Conservation (phyloP, 2,329 filamentous ascomycete genomes). For the Fusarium caatingaense region DNA sequence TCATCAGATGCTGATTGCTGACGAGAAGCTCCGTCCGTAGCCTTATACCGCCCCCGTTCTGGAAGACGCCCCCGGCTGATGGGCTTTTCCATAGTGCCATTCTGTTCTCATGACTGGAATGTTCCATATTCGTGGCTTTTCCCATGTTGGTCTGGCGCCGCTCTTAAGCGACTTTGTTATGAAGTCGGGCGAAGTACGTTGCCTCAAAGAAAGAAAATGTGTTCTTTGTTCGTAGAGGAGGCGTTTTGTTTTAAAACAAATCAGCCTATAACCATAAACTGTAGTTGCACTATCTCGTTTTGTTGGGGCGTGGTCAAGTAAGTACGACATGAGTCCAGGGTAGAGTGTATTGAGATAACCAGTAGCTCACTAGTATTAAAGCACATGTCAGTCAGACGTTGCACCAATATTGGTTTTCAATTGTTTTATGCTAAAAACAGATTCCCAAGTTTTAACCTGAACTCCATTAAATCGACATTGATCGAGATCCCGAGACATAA, state of each 20-base stretch:
- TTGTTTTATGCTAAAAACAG: conserved; percentile 25
- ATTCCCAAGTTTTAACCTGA: conserved; percentile 41
- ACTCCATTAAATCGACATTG: conserved; percentile 37
- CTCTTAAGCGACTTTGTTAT: conserved; percentile 4
- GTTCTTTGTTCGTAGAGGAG: not conserved
- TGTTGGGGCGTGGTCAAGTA: not conserved
- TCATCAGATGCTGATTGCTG: conserved; percentile 27
- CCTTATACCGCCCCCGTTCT: conserved; percentile 15
- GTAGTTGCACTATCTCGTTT: not conserved
- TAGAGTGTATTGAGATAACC: not conserved
- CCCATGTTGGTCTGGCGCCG: conserved; percentile 2
- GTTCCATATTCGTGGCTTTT: conserved; percentile 24
- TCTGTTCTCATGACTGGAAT: conserved; percentile 39
- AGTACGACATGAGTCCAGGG: not conserved
- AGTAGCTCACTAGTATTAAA: not conserved
- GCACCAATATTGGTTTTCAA: conserved; percentile 1
- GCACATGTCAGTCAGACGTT: not conserved
- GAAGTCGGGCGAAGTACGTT: conserved; percentile 7
- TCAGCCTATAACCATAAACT: conserved; percentile 1
- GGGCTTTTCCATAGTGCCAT: conserved; percentile 18
- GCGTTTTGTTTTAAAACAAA: not conserved
- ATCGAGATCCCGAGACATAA: conserved; percentile 31
- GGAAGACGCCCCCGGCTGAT: conserved; percentile 18
- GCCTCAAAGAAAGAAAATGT: not conserved
- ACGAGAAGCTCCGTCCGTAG: conserved; percentile 10